Base-by-base conservation (phyloP, 1,284 basidiomycete genomes). In the Vanrija humicola region DNA sequence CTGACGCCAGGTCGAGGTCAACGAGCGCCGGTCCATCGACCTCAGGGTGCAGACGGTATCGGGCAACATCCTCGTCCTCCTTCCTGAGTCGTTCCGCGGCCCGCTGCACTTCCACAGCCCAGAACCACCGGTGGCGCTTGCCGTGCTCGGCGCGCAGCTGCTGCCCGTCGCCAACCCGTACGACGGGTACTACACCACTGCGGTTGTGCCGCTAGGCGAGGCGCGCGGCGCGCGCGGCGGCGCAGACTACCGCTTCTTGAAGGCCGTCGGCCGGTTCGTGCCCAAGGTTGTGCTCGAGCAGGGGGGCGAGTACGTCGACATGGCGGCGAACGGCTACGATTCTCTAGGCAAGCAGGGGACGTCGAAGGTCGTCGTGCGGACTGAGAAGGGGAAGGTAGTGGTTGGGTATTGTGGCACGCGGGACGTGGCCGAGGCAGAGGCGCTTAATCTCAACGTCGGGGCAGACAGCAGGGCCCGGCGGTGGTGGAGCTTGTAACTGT, bases 11-110 rank as follows among this genome's bases (percentile, higher is more conserved):
- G 44, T 72, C 21, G 68, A 70, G 43, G 43, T 75, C 5, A 67
- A 69, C 21, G 18, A 52, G 3, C 60, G 64, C 38, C 58, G 70
- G 6, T 14, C 34, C 9, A 18, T 60, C 28, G 55, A 56, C 49
- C 46, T 60, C 6, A 57, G 55, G 25, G 56, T 74, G 16, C 65
- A 70, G 29, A 69, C 69, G 3, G 68, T 64, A 29, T 46, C 62
- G 3, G 73, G 70, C 5, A 70, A 75, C 55, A 62, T 75, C 7
- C 48, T 73, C 34, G 50, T 75, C 1, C 56, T 75, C 6, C 58
- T 75, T 9, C 73, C 72, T 1, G 56, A 64, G 12, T 62, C 56
- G 21, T 75, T 68, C 54, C 51, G 60, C 43, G 73, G 73, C 15
- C 62, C 67, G 7, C 56, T 73, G 7, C 42, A 64, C 46, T 42